These are phyloP conservation scores for Sporothrix protearum DNA, from an alignment of 2,329 filamentous ascomycete genomes.

Conservation along the genomic window DNA sequence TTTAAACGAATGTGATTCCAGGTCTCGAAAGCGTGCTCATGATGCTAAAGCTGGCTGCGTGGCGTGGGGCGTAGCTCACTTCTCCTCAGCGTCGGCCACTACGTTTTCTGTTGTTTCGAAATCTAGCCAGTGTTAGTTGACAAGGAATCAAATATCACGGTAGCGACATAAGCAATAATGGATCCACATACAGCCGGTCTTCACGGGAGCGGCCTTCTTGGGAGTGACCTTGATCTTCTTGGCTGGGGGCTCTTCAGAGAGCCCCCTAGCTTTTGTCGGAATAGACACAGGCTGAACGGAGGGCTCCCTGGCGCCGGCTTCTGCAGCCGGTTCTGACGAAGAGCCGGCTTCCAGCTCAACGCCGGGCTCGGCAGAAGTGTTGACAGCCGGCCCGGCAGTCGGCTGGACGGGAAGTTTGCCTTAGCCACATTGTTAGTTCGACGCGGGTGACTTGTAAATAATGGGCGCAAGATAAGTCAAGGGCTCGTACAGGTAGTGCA, in stretches of 20 bases:
- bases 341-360: no score
- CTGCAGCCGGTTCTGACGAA: not conserved
- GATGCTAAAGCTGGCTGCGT: not conserved
- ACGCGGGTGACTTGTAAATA: no score
- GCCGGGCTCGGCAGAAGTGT: not conserved
- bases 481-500: not conserved
- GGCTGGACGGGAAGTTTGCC: not conserved
- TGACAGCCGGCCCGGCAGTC: not conserved
- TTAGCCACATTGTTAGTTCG: not conserved
- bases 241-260: not conserved
- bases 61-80: not conserved
- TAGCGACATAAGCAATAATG: not conserved
- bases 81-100: not conserved
- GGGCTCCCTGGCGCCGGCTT: no score
- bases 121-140: not conserved
- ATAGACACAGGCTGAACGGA: not conserved
- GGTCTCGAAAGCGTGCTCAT: not conserved
- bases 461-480: not conserved
- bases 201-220: not conserved
- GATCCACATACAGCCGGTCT: not conserved
- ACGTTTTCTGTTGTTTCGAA: not conserved
- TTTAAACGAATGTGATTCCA: not conserved
- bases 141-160: not conserved
- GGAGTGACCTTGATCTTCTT: not conserved
- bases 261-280: not conserved